Evolutionary conservation across 768 basidiomycete species (phyloP), one percentile per base, ranked within the genome.

Genomic region (Kockovaella imperatae): DNA sequence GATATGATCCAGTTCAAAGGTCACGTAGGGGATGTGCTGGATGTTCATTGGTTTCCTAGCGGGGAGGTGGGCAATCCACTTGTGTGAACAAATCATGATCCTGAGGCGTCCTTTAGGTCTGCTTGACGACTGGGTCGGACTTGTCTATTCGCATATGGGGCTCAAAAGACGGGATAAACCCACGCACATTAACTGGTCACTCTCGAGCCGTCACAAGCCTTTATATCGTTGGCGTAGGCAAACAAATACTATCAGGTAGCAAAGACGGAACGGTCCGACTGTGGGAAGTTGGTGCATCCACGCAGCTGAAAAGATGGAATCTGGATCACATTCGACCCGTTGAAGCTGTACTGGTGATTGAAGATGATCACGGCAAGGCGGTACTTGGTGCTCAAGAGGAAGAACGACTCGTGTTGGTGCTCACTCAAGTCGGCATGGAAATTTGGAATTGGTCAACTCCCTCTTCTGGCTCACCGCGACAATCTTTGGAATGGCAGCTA

Each of bases 101-200:
- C 34, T 45, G 45, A 46, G 26, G 10, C 4, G 2, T 75, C 31
- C 13, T 42, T 6, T 28, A 80, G 32, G 85, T 87, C 14, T 73
- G 87, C 1, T 76, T 90, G 8, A 79, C 83, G 4, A 75, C 80
- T 0, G 80, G 83, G 0, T 77, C 78, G 4, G 84, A 87, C 64
- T 82, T 86, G 56, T 73, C 78, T 0, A 68, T 87, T 2, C 73
- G 78, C 21, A 77, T 90, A 50, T 78, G 83, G 44, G 78, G 84
- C 6, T 80, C 83, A 0, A 76, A 76, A 28, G 65, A 76, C 36
- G 72, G 71, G 17, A 51, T 57, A 8, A 71, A 84, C 13, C 83
- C 77, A 0, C 79, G 84, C 11, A 79, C 76, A 1, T 71, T 88
- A 24, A 78, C 76, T 38, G 82, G 79, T 0, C 87, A 88, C 62